Evolutionary conservation across 1,139 yeast genomes (phyloP).

Genomic region (Saccharomycopsis hybrid): DNA sequence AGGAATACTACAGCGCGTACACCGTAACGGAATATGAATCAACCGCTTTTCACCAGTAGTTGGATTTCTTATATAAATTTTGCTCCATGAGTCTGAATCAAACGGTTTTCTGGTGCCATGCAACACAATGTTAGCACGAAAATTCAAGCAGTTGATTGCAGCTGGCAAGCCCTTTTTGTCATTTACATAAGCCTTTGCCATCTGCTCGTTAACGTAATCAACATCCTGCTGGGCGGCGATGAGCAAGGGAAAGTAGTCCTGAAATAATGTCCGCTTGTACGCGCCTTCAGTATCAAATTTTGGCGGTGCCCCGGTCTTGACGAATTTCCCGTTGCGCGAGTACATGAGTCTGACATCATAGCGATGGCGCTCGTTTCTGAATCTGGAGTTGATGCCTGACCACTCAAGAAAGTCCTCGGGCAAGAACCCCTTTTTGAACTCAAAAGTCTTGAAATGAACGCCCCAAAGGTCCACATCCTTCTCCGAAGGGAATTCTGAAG

Average conservation of each 20-base stretch:
- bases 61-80: not conserved
- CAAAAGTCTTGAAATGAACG: constrained; percentile 10
- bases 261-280: constrained; percentile 35
- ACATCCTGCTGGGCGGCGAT: constrained; percentile 32
- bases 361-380: constrained; percentile 24
- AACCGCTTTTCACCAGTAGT: not conserved
- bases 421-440: not conserved
- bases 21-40: constrained; percentile 7
- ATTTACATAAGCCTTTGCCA: not conserved
- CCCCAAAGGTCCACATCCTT: constrained; percentile 22
- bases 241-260: constrained; percentile 39
- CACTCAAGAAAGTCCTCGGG: constrained; percentile 9
- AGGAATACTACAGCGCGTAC: constrained; percentile 13
- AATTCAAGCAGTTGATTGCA: not conserved
- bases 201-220: constrained; percentile 28
- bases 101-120: constrained; percentile 3
- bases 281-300: constrained; percentile 20
- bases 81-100: constrained; percentile 7
- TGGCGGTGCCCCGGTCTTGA: constrained; percentile 28
- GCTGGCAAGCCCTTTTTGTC: not conserved
- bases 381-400: constrained; percentile 16
- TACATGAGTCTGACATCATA: constrained; percentile 29
- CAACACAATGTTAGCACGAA: constrained; percentile 7
- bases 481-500: constrained; percentile 1
- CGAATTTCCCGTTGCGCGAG: constrained; percentile 31